Conservation (phyloP, 1,139 yeast genomes). For the Candida sanyaensis region DNA sequence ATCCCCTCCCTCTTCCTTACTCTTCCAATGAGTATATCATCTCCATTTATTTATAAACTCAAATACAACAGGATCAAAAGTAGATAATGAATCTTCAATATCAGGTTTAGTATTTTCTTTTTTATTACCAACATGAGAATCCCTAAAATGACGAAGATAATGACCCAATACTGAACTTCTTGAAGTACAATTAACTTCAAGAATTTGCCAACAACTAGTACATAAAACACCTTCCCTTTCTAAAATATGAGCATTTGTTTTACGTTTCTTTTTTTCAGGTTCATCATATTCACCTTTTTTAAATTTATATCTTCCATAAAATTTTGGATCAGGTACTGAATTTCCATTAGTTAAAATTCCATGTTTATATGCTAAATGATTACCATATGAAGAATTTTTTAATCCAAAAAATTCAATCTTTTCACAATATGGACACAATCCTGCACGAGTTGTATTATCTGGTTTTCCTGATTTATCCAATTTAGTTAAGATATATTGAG, state of each 20-base stretch:
- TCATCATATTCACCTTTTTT: slow-evolving; percentile 17
- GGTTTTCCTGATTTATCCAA: slow-evolving; percentile 13
- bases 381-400: slow-evolving; percentile 34
- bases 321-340: slow-evolving; percentile 22
- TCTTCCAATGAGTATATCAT: background rate
- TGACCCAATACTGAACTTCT: slow-evolving; percentile 17
- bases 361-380: slow-evolving; percentile 37
- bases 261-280: slow-evolving; percentile 18
- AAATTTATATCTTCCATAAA: slow-evolving; percentile 14
- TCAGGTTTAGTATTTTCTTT: slow-evolving; percentile 8
- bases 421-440: slow-evolving; percentile 35
- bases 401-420: slow-evolving; percentile 31
- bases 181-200: slow-evolving; percentile 20
- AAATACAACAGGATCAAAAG: slow-evolving; percentile 11
- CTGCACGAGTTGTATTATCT: slow-evolving; percentile 21
- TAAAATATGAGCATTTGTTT: slow-evolving; percentile 20
- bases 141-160: slow-evolving; percentile 17
- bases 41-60: slow-evolving; percentile 14
- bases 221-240: slow-evolving; percentile 21
- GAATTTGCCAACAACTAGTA: slow-evolving; percentile 19
- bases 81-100: slow-evolving; percentile 1
- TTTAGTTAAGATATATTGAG: slow-evolving; percentile 16
- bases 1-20: background rate
- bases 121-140: slow-evolving; percentile 17
- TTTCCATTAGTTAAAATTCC: slow-evolving; percentile 35